Conservation (phyloP, 2,329 filamentous ascomycete genomes). For the Aspergillus sp. region DNA sequence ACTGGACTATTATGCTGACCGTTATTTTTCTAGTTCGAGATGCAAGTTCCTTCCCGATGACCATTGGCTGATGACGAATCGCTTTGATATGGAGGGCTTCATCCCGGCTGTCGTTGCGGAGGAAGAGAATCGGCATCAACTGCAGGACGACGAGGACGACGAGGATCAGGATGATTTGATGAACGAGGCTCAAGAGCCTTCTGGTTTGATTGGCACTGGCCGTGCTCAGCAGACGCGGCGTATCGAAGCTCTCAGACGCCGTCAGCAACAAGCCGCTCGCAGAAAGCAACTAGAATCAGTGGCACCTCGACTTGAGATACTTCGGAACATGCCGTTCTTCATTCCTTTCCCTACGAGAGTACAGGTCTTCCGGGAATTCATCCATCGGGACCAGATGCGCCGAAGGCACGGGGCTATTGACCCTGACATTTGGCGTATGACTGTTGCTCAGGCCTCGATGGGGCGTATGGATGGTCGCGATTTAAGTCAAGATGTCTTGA, state of each 20-base stretch:
- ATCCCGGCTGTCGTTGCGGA: constrained; percentile 80
- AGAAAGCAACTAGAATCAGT: constrained; percentile 70
- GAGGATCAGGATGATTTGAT: constrained; percentile 44
- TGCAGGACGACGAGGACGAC: constrained; percentile 58
- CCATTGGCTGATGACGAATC: constrained; percentile 90
- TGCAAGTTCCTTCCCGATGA: constrained; percentile 72
- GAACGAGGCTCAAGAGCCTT: constrained; percentile 25
- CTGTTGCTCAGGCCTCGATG: constrained; percentile 42
- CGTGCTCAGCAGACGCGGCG: constrained; percentile 56
- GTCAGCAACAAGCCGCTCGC: constrained; percentile 60
- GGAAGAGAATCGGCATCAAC: constrained; percentile 67
- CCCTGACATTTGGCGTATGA: constrained; percentile 67
- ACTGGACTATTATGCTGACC: not conserved
- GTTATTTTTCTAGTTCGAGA: constrained; percentile 52
- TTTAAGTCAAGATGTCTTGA: constrained; percentile 34
- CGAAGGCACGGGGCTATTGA: constrained; percentile 63
- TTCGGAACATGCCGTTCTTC: constrained; percentile 94
- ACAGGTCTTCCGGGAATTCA: constrained; percentile 87
- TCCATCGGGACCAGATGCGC: constrained; percentile 71
- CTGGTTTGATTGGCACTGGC: constrained; percentile 48
- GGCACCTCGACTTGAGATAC: constrained; percentile 77
- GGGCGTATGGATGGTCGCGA: constrained; percentile 35
- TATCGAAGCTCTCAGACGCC: constrained; percentile 56
- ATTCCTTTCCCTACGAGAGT: constrained; percentile 90
- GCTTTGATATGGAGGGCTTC: constrained; percentile 82